Evolutionary conservation across 2,329 filamentous ascomycete genomes (phyloP).

Genomic region (Colletotrichum camelliae): DNA sequence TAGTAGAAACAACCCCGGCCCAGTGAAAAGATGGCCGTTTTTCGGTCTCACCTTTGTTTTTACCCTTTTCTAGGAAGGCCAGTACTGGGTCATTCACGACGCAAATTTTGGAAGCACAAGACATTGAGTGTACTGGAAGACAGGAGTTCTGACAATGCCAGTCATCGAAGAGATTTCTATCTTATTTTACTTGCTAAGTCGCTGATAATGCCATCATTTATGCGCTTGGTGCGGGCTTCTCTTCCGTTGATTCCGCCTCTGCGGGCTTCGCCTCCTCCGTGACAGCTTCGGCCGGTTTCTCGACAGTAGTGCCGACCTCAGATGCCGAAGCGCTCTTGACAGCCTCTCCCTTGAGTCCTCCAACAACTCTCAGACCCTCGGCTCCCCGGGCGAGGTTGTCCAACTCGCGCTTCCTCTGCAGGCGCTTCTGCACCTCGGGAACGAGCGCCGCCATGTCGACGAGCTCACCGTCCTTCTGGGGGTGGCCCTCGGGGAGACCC

Average conservation of each 20-base stretch:
- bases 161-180: neutral
- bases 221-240: constrained; percentile 19
- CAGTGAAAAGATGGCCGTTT: neutral
- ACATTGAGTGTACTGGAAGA: neutral
- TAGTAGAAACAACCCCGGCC: neutral
- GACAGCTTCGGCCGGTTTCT: neutral
- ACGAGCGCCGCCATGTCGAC: constrained; percentile 70
- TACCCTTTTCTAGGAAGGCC: neutral
- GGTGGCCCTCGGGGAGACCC: constrained; percentile 78
- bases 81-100: neutral
- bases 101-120: neutral
- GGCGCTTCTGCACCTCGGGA: constrained; percentile 61
- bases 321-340: constrained; percentile 29
- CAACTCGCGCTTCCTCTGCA: constrained; percentile 47
- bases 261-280: neutral
- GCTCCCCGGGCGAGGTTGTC: constrained; percentile 48
- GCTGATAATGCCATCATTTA: neutral
- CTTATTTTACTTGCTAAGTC: neutral
- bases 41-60: neutral
- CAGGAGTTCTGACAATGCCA: neutral
- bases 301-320: constrained; percentile 20
- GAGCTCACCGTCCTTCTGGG: constrained; percentile 86
- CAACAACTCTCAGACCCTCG: constrained; percentile 51
- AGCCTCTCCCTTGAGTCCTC: constrained; percentile 50
- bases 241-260: constrained; percentile 7